Conservation (phyloP, 495 filamentous ascomycete species). For the Tuber melanosporum region DNA sequence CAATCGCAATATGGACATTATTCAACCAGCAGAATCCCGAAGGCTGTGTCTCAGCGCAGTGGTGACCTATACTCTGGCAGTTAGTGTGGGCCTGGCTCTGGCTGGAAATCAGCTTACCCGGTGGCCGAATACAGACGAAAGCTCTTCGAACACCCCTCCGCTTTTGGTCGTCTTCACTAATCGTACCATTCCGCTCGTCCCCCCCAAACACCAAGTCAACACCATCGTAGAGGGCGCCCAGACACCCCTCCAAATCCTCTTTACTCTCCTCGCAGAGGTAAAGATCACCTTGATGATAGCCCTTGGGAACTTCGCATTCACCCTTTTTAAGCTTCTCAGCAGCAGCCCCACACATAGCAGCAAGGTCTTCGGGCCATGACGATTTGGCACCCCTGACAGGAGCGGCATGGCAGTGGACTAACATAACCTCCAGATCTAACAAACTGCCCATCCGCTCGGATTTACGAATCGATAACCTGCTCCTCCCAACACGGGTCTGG, state of each 20-base stretch:
- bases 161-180: constrained; percentile 16
- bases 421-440: constrained; percentile 39
- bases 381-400: constrained; percentile 38
- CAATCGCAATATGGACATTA: constrained; percentile 94
- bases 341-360: constrained; percentile 53
- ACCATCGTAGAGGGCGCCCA: constrained; percentile 85
- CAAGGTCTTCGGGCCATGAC: constrained; percentile 48
- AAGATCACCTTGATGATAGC: constrained; percentile 37
- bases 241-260: constrained; percentile 77
- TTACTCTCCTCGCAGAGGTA: constrained; percentile 65
- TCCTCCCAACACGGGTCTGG: constrained; percentile 75
- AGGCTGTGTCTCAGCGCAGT: constrained; percentile 79
- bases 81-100: constrained; percentile 8
- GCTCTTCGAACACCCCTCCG: constrained; percentile 35
- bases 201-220: constrained; percentile 73
- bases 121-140: constrained; percentile 62
- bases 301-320: constrained; percentile 37
- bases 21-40: constrained; percentile 99
- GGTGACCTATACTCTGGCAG: constrained; percentile 62
- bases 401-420: constrained; percentile 53
- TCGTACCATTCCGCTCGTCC: constrained; percentile 23
- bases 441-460: constrained; percentile 33
- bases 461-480: constrained; percentile 42
- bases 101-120: constrained; percentile 24
- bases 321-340: constrained; percentile 60